Conservation (phyloP, 2,329 filamentous ascomycete genomes). For the Botryosphaeria dothidea region DNA sequence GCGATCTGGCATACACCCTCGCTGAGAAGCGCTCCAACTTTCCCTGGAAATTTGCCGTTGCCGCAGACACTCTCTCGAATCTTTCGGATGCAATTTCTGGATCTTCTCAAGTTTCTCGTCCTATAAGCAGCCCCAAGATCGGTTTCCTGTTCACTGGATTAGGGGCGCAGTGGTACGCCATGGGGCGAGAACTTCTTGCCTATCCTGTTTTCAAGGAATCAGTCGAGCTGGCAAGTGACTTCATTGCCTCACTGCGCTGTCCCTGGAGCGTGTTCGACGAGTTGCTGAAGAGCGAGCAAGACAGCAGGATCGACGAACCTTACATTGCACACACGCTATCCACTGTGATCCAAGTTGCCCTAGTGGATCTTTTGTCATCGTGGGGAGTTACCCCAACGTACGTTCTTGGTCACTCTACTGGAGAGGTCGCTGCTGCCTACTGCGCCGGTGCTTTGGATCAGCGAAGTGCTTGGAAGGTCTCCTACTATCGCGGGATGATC, state of each 20-base stretch:
- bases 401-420: conserved; percentile 25
- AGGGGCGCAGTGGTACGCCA: conserved; percentile 32
- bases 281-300: conserved; percentile 24
- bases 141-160: conserved; percentile 42
- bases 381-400: conserved; percentile 30
- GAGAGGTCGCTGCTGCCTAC: conserved; percentile 23
- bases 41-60: neutral
- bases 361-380: conserved; percentile 28
- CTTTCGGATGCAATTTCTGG: neutral
- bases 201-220: conserved; percentile 19
- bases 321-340: conserved; percentile 29
- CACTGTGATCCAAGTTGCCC: conserved; percentile 31
- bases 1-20: conserved; percentile 15
- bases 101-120: conserved; percentile 25
- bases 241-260: conserved; percentile 20
- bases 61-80: neutral
- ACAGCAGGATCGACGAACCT: conserved; percentile 24
- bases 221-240: conserved; percentile 1
- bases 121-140: conserved; percentile 16
- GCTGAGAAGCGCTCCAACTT: neutral
- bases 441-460: conserved; percentile 21
- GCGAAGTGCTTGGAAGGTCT: conserved; percentile 18
- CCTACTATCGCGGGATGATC: conserved; percentile 21
- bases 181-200: conserved; percentile 21
- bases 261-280: conserved; percentile 29